These are phyloP conservation scores for Trichoderma breve DNA, from an alignment of 2,329 filamentous ascomycete species.

Conservation along the genomic window DNA sequence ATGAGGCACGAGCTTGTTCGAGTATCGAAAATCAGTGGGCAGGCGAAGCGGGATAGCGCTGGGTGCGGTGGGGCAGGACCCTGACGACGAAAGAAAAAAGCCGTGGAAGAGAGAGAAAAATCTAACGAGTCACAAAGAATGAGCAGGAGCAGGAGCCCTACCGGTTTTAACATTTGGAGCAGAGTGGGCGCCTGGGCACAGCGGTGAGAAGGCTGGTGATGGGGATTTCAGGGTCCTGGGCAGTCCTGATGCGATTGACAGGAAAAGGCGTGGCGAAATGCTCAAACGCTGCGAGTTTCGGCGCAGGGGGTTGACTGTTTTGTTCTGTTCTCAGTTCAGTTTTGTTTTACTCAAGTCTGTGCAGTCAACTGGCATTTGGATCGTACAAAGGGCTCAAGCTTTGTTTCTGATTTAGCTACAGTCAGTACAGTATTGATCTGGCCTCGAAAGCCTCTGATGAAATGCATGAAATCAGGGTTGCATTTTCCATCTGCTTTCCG, in stretches of 20 bases:
- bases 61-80: not conserved
- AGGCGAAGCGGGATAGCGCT: not conserved
- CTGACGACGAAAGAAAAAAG: not conserved
- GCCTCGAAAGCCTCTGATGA: not conserved
- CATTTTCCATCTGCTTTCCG: not conserved
- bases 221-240: not conserved
- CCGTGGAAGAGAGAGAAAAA: not conserved
- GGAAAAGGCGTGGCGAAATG: not conserved
- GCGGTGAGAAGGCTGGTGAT: not conserved
- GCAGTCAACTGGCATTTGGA: not conserved
- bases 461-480: not conserved
- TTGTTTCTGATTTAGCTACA: not conserved
- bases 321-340: not conserved
- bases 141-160: not conserved
- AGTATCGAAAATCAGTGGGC: constrained; percentile 18
- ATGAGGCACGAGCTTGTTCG: constrained; percentile 17
- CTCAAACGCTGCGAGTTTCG: constrained; percentile 16
- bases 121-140: not conserved
- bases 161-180: not conserved
- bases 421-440: not conserved
- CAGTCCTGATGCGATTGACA: constrained; percentile 1
- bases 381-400: not conserved
- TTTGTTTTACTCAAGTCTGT: not conserved
- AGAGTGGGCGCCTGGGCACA: not conserved
- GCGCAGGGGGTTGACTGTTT: not conserved